phyloP scores from a whole-genome alignment of 371 early-diverging fungal genomes.

The Mortierella sp. region DNA sequence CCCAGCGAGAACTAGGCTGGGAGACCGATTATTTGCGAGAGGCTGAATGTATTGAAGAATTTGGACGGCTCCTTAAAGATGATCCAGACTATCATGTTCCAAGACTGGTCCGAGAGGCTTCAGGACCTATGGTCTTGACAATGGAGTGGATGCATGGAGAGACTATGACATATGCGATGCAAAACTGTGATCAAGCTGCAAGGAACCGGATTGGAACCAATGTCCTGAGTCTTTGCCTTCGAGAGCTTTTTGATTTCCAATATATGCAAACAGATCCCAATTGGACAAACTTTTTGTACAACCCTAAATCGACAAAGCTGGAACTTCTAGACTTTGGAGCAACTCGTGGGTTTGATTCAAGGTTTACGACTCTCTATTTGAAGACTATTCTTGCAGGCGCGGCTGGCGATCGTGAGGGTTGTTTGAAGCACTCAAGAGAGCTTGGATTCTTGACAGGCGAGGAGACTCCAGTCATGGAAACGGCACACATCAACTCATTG shows the following conservation, averaged over 20 bases:
- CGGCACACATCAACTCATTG: constrained; percentile 93
- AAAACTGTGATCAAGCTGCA: constrained; percentile 70
- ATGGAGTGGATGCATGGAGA: constrained; percentile 86
- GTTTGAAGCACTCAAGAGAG: constrained; percentile 79
- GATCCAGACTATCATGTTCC: constrained; percentile 85
- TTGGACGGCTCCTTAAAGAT: constrained; percentile 70
- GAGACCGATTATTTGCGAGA: constrained; percentile 96
- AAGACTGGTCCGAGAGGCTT: constrained; percentile 74
- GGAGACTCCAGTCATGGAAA: constrained; percentile 90
- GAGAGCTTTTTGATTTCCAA: constrained; percentile 91
- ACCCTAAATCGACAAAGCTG: constrained; percentile 72
- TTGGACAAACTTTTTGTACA: constrained; percentile 97
- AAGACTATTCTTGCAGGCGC: constrained; percentile 83
- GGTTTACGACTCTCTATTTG: constrained; percentile 84
- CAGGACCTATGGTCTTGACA: constrained; percentile 81
- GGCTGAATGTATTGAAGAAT: constrained; percentile 80
- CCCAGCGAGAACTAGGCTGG: constrained; percentile 91
- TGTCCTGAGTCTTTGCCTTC: constrained; percentile 85
- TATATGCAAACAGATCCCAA: constrained; percentile 99
- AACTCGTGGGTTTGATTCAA: constrained; percentile 81
- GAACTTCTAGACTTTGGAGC: constrained; percentile 96
- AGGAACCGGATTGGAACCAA: constrained; percentile 75
- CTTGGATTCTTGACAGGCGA: constrained; percentile 95
- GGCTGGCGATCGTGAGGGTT: constrained; percentile 79
- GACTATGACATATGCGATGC: constrained; percentile 75